Evolutionary conservation across 2,329 filamentous ascomycete genomes (phyloP).

Genomic region (Sporothrix schenckii): DNA sequence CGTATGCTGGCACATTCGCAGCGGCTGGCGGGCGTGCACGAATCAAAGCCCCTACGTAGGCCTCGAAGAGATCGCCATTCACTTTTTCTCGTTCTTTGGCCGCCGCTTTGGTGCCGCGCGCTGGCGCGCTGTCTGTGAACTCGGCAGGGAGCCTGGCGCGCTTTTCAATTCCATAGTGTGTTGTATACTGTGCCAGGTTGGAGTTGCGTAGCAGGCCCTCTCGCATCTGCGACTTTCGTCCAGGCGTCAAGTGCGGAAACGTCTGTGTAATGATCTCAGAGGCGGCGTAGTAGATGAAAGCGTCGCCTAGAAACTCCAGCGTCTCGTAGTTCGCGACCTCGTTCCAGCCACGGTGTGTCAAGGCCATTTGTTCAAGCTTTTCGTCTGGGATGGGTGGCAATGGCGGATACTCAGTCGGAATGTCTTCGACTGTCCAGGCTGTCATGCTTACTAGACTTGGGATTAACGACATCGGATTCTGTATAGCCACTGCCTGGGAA

Average conservation of each 20-base stretch:
- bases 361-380: constrained; percentile 62
- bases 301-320: constrained; percentile 87
- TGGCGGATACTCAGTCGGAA: constrained; percentile 55
- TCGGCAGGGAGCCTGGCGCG: constrained; percentile 61
- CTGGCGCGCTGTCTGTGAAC: constrained; percentile 44
- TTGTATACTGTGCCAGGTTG: constrained; percentile 70
- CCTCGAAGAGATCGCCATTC: constrained; percentile 85
- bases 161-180: constrained; percentile 70
- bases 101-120: constrained; percentile 46
- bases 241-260: constrained; percentile 66
- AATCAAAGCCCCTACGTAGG: constrained; percentile 80
- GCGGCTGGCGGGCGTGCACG: constrained; percentile 58
- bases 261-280: constrained; percentile 72
- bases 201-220: constrained; percentile 81
- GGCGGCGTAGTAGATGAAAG: constrained; percentile 73
- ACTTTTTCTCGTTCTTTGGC: constrained; percentile 68
- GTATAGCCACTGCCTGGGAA: neutral
- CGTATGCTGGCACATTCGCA: constrained; percentile 37
- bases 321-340: constrained; percentile 69
- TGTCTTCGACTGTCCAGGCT: constrained; percentile 54
- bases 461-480: neutral
- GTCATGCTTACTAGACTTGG: constrained; percentile 34
- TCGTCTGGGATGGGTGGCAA: constrained; percentile 65
- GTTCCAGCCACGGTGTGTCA: constrained; percentile 63
- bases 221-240: constrained; percentile 73